These are phyloP conservation scores for Chlamydomonas applanata DNA, from an alignment of 139 green algal species.

Conservation along the genomic window DNA sequence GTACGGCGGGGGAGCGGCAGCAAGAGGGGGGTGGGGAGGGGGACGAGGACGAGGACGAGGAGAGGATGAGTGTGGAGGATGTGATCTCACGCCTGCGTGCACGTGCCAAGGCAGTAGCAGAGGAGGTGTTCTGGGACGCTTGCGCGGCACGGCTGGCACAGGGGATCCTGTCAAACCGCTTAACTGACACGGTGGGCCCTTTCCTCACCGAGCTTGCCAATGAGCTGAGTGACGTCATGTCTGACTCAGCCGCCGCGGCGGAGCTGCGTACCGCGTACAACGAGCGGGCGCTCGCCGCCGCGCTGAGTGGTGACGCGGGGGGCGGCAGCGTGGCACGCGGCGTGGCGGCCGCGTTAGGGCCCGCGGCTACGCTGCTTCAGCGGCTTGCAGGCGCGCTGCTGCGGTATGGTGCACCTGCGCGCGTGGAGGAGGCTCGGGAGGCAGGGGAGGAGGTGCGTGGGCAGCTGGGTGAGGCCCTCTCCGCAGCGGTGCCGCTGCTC, in stretches of 20 bases:
- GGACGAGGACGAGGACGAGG: conserved; percentile 11
- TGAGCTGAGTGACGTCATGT: conserved; percentile 29
- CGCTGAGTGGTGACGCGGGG: background rate
- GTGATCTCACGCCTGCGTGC: conserved; percentile 13
- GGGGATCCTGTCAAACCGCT: background rate
- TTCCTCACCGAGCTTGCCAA: conserved; percentile 28
- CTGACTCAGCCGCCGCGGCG: background rate
- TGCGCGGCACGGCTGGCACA: conserved; percentile 29
- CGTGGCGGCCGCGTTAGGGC: background rate
- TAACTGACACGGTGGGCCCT: conserved; percentile 1
- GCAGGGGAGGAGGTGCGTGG: background rate
- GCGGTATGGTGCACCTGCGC: conserved; percentile 22
- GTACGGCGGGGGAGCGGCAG: background rate
- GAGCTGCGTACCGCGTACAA: conserved; percentile 18
- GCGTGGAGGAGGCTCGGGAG: conserved; percentile 13
- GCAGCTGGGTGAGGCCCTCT: background rate
- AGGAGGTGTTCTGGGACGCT: conserved; percentile 76
- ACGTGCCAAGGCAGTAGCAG: conserved; percentile 53
- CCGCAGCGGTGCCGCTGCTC: background rate
- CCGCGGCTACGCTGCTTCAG: conserved; percentile 7
- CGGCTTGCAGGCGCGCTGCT: conserved; percentile 29
- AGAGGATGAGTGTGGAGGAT: conserved; percentile 18
- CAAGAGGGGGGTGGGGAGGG: no score
- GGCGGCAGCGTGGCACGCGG: background rate
- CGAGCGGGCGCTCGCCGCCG: background rate